A percentile compares a stretch with the other conserved stretches of the same genome.
phyloP scores from a whole-genome alignment of 1,284 basidiomycete genomes.

The Wolfiporia cocos region DNA sequence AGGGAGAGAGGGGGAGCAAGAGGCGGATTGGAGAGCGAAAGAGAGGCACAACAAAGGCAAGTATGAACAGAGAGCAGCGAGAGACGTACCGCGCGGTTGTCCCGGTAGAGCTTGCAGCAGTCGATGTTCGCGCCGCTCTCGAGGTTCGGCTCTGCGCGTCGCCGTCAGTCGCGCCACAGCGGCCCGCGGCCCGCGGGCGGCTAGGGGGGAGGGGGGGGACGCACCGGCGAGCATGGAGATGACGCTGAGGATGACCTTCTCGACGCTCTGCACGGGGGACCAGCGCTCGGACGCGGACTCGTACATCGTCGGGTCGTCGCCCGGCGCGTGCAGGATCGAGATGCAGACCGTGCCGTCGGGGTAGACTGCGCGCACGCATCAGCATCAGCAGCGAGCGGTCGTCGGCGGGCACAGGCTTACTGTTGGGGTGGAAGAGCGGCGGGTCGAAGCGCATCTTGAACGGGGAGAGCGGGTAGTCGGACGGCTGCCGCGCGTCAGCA shows the following conservation, averaged over 20 bases:
- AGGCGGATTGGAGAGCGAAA: neutral
- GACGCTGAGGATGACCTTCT: constrained; percentile 94
- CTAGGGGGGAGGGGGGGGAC: constrained; percentile 15
- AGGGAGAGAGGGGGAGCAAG: too few species aligned
- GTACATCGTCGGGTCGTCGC: constrained; percentile 89
- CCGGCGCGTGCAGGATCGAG: constrained; percentile 95
- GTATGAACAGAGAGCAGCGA: neutral
- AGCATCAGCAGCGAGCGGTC: neutral
- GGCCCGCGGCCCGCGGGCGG: constrained; percentile 5
- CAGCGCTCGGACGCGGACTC: constrained; percentile 96
- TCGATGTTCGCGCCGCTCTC: constrained; percentile 99
- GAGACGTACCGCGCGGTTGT: constrained; percentile 55
- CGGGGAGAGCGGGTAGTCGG: constrained; percentile 91
- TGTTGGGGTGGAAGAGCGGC: constrained; percentile 95
- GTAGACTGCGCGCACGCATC: constrained; percentile 54
- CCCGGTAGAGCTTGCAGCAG: constrained; percentile 92
- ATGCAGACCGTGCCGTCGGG: constrained; percentile 96
- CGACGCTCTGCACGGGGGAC: constrained; percentile 96
- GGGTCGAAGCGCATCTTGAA: constrained; percentile 99
- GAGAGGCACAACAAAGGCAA: neutral
- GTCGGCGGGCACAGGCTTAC: constrained; percentile 35
- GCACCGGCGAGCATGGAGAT: constrained; percentile 97
- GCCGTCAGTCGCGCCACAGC: too few species aligned
- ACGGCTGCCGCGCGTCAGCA: constrained; percentile 46
- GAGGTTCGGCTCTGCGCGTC: constrained; percentile 84